These are phyloP conservation scores for Hypomyces rosellus DNA, from an alignment of 2,329 filamentous ascomycete species.

Conservation along the genomic window DNA sequence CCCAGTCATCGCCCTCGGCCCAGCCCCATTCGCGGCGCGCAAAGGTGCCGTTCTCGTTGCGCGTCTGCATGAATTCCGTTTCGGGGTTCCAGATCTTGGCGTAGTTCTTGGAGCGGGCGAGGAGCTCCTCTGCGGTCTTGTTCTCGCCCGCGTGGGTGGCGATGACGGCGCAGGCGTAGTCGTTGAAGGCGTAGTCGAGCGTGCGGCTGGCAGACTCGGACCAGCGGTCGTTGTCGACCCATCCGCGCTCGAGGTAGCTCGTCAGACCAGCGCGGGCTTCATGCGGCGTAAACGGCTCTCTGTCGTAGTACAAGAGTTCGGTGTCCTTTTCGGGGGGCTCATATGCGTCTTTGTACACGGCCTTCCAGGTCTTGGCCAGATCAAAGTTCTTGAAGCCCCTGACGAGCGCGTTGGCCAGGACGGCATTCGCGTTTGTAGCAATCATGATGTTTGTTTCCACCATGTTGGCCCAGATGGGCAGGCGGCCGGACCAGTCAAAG, in stretches of 20 bases:
- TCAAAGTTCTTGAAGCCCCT: constrained; percentile 38
- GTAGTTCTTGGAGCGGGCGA: constrained; percentile 34
- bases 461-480: constrained; percentile 45
- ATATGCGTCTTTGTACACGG: constrained; percentile 38
- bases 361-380: constrained; percentile 36
- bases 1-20: constrained; percentile 44
- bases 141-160: constrained; percentile 30
- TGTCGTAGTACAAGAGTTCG: constrained; percentile 39
- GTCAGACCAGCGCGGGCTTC: constrained; percentile 41
- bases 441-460: constrained; percentile 47
- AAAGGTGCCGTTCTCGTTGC: constrained; percentile 40
- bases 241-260: constrained; percentile 36
- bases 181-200: constrained; percentile 42
- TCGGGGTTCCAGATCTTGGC: constrained; percentile 35
- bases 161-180: constrained; percentile 37
- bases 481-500: constrained; percentile 39
- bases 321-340: constrained; percentile 38
- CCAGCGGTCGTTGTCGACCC: constrained; percentile 42
- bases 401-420: constrained; percentile 40
- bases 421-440: constrained; percentile 40
- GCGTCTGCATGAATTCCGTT: constrained; percentile 41
- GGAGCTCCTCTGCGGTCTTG: constrained; percentile 24
- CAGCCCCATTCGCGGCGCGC: constrained; percentile 38
- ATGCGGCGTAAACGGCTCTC: constrained; percentile 38
- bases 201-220: constrained; percentile 40